Conservation (phyloP, 2,329 filamentous ascomycete species). For the Hymenotorrendiella dingleyae region DNA sequence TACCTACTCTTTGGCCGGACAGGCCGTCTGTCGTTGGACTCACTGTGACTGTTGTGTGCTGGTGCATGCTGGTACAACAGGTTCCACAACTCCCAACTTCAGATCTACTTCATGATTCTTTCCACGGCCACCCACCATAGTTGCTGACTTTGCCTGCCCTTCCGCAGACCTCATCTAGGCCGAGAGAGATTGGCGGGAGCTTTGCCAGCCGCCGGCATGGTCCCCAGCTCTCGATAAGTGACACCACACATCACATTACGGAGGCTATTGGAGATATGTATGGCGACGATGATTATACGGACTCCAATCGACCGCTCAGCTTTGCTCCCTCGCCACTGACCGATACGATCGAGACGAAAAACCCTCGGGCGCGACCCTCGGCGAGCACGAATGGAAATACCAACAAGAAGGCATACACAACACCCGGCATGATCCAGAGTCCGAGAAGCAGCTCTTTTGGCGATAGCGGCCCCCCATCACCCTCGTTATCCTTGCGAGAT, state of each 20-base stretch:
- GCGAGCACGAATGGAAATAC: conserved; percentile 24
- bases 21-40: conserved; percentile 8
- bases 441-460: conserved; percentile 27
- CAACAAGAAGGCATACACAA: conserved; percentile 26
- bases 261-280: conserved; percentile 72
- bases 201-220: conserved; percentile 31
- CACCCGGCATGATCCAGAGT: conserved; percentile 27
- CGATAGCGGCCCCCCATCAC: conserved; percentile 32
- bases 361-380: conserved; percentile 18
- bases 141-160: conserved; percentile 20
- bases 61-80: conserved; percentile 18
- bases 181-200: conserved; percentile 31
- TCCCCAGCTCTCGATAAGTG: conserved; percentile 45
- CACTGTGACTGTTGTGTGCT: conserved; percentile 5
- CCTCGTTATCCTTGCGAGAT: conserved; percentile 34
- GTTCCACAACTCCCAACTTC: conserved; percentile 14
- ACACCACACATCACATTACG: conserved; percentile 69
- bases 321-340: conserved; percentile 42
- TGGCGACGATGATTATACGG: conserved; percentile 49
- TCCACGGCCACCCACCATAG: too few relatives aligned
- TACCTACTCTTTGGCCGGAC: conserved; percentile 4
- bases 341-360: conserved; percentile 34
- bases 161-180: conserved; percentile 31
- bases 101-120: not conserved
- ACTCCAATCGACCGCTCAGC: conserved; percentile 52